Percentiles rank a stretch among this genome's conserved stretches.
These are phyloP conservation scores for Russula virescens DNA, from an alignment of 768 basidiomycete genomes.

Conservation along the genomic window DNA sequence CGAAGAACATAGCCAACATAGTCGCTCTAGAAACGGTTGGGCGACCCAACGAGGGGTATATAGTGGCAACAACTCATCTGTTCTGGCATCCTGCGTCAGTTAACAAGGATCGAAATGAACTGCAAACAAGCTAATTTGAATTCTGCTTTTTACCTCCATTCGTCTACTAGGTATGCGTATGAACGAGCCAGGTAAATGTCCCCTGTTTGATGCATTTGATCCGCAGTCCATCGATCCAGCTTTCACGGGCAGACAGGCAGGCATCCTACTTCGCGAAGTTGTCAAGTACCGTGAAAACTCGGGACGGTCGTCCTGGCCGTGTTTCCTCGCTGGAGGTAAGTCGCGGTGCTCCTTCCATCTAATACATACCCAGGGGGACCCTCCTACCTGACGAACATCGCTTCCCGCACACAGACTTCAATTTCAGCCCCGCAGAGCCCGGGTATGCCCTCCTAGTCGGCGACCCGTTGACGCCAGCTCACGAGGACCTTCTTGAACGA, in stretches of 20 bases:
- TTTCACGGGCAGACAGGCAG: slow-evolving; percentile 54
- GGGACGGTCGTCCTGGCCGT: slow-evolving; percentile 57
- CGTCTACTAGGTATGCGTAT: slow-evolving; percentile 64
- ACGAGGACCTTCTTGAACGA: slow-evolving; percentile 44
- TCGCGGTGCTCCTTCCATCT: background rate
- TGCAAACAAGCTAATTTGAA: background rate
- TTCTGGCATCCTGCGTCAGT: slow-evolving; percentile 91
- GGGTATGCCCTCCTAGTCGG: slow-evolving; percentile 74
- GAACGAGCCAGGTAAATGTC: slow-evolving; percentile 65
- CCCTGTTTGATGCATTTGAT: background rate
- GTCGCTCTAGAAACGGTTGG: slow-evolving; percentile 52
- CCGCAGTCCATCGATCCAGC: background rate
- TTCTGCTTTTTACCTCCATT: background rate
- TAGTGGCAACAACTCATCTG: slow-evolving; percentile 85
- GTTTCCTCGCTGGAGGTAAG: slow-evolving; percentile 78
- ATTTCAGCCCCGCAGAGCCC: slow-evolving; percentile 77
- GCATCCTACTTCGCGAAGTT: slow-evolving; percentile 65
- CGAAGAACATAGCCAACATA: slow-evolving; percentile 76
- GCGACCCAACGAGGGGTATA: slow-evolving; percentile 45
- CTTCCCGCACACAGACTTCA: slow-evolving; percentile 61
- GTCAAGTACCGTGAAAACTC: slow-evolving; percentile 46
- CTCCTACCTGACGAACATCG: background rate
- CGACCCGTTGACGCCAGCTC: slow-evolving; percentile 47
- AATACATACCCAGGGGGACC: background rate
- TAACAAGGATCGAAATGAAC: background rate